Percentiles rank a stretch among this genome's conserved stretches.
Evolutionary conservation across 2,329 filamentous ascomycete genomes (phyloP).

Genomic region (Beauveria bassiana): DNA sequence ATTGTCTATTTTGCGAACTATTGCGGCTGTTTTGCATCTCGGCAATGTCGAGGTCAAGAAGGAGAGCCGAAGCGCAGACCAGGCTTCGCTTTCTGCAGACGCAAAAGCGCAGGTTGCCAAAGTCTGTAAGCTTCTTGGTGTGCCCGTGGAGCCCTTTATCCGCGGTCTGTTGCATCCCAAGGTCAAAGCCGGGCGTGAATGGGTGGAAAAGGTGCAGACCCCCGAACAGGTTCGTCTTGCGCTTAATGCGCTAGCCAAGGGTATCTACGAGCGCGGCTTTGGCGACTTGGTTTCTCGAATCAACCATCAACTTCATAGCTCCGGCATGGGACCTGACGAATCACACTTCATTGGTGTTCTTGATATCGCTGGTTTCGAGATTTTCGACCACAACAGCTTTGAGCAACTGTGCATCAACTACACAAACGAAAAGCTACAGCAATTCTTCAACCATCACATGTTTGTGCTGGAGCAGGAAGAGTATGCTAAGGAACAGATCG

Average conservation of each 20-base stretch:
- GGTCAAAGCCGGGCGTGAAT: conserved; percentile 92
- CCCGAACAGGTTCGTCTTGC: conserved; percentile 89
- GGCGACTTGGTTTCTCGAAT: conserved; percentile 87
- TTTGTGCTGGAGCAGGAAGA: conserved; percentile 98
- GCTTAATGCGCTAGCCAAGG: conserved; percentile 87
- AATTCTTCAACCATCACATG: conserved; percentile 99
- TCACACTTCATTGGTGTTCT: conserved; percentile 95
- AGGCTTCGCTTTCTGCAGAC: conserved; percentile 73
- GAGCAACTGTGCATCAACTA: conserved; percentile 99
- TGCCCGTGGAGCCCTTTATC: conserved; percentile 76
- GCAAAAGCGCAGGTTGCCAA: conserved; percentile 67
- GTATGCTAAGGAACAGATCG: conserved; percentile 93
- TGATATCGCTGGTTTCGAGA: conserved; percentile 98
- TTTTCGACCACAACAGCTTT: conserved; percentile 97
- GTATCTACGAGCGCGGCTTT: conserved; percentile 95
- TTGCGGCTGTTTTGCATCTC: conserved; percentile 86
- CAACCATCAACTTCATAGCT: conserved; percentile 85
- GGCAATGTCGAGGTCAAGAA: conserved; percentile 87
- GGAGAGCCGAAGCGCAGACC: conserved; percentile 84
- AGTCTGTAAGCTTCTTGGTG: conserved; percentile 78
- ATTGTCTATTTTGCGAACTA: conserved; percentile 70
- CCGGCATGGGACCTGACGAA: conserved; percentile 74
- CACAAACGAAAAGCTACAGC: conserved; percentile 97
- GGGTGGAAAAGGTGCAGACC: conserved; percentile 97
- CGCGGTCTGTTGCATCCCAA: conserved; percentile 84